A percentile compares a stretch with the other conserved stretches of the same genome.
phyloP scores from a whole-genome alignment of 345 rosid species.

The Linum tenue region DNA sequence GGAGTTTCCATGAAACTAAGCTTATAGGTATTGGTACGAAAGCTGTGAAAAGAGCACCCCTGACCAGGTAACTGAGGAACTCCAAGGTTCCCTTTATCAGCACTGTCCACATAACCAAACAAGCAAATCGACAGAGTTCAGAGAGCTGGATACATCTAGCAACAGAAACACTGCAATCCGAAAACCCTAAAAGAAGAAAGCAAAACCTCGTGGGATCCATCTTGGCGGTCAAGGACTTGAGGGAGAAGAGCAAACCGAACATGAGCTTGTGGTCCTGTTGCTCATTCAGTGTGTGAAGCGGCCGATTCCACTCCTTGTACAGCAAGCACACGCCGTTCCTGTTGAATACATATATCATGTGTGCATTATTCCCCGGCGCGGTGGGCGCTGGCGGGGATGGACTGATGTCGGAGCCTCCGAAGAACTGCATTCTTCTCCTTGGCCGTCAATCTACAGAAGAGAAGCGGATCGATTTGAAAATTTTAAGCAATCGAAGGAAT shows the following conservation, averaged over 20 bases:
- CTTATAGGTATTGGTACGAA: slow-evolving; percentile 82
- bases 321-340: slow-evolving; percentile 85
- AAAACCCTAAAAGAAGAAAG: background rate
- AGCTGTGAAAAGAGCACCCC: slow-evolving; percentile 93
- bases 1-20: slow-evolving; percentile 97
- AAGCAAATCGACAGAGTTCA: background rate
- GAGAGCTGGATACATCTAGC: background rate
- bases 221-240: slow-evolving; percentile 91
- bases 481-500: background rate
- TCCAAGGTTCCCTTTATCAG: slow-evolving; percentile 71
- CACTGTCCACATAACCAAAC: slow-evolving; percentile 22
- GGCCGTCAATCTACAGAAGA: background rate
- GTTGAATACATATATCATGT: slow-evolving; percentile 79
- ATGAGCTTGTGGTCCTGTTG: slow-evolving; percentile 95
- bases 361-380: slow-evolving; percentile 69
- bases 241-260: slow-evolving; percentile 97
- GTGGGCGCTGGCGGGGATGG: slow-evolving; percentile 77
- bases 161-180: background rate
- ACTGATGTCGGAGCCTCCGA: slow-evolving; percentile 83
- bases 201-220: slow-evolving; percentile 79
- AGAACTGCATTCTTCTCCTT: slow-evolving; percentile 56
- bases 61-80: slow-evolving; percentile 90
- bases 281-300: slow-evolving; percentile 69
- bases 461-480: background rate
- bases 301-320: slow-evolving; percentile 85